Evolutionary conservation across 352 stramenopile species (phyloP).

Genomic region (Aphanomyces euteiches): DNA sequence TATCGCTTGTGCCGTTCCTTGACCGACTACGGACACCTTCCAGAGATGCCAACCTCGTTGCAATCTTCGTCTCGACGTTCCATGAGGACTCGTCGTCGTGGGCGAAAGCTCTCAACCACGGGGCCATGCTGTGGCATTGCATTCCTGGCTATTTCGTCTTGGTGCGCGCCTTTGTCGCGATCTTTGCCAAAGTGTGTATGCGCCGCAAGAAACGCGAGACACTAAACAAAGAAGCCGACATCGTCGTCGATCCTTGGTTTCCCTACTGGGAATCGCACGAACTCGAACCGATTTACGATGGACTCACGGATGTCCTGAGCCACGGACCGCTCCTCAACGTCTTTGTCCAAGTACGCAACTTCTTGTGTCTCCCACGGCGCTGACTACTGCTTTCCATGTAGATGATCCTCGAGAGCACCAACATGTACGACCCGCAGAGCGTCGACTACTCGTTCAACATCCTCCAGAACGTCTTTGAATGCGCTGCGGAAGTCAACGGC

Average conservation of each 20-base stretch:
- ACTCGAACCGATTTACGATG: conserved; percentile 53
- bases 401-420: conserved; percentile 75
- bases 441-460: conserved; percentile 83
- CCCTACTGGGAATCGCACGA: conserved; percentile 71
- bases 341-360: conserved; percentile 47
- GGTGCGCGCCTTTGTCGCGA: conserved; percentile 55
- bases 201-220: conserved; percentile 36
- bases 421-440: conserved; percentile 72
- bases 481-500: conserved; percentile 37
- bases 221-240: conserved; percentile 54
- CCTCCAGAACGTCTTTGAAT: conserved; percentile 67
- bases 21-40: conserved; percentile 52
- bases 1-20: conserved; percentile 41
- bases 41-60: conserved; percentile 58
- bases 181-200: conserved; percentile 78
- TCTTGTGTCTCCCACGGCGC: no score
- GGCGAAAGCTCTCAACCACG: conserved; percentile 41
- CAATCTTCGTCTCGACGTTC: conserved; percentile 68
- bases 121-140: conserved; percentile 61
- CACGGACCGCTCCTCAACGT: conserved; percentile 68
- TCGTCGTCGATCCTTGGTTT: conserved; percentile 55
- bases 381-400: neutral
- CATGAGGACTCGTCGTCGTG: conserved; percentile 59
- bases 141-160: conserved; percentile 73
- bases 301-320: conserved; percentile 55